A percentile compares a stretch with the other conserved stretches of the same genome.
phyloP scores from a whole-genome alignment of 495 filamentous ascomycete genomes.

The Aspergillus wentii region DNA sequence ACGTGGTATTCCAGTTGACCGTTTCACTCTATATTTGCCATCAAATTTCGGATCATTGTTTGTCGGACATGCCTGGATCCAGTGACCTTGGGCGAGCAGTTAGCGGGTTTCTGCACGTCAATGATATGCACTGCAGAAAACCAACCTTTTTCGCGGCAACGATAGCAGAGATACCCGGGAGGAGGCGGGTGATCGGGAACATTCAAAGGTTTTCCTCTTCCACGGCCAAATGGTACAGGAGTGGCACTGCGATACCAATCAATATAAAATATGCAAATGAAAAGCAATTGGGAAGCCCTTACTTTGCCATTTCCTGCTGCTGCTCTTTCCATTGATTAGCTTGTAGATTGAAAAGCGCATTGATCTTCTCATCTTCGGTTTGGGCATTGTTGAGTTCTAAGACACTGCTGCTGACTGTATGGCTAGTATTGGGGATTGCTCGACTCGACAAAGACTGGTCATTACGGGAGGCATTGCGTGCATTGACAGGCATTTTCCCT shows the following conservation, averaged over 20 bases:
- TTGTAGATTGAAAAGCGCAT: conserved; percentile 79
- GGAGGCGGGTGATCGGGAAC: conserved; percentile 88
- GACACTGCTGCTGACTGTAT: conserved; percentile 48
- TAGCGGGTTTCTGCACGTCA: conserved; percentile 1
- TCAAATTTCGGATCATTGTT: conserved; percentile 97
- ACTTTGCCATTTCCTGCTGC: conserved; percentile 91
- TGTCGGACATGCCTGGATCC: conserved; percentile 95
- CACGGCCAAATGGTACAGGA: conserved; percentile 53
- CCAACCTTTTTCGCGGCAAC: conserved; percentile 88
- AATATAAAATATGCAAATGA: conserved; percentile 15
- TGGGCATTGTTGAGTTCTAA: conserved; percentile 63
- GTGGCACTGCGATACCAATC: conserved; percentile 48
- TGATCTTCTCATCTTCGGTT: conserved; percentile 87
- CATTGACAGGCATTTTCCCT: conserved; percentile 90
- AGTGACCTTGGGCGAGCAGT: conserved; percentile 57
- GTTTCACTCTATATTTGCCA: conserved; percentile 82
- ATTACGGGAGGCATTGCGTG: conserved; percentile 72
- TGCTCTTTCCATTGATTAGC: conserved; percentile 83
- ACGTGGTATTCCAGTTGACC: conserved; percentile 91
- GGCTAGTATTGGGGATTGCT: conserved; percentile 28
- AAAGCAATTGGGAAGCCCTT: conserved; percentile 42
- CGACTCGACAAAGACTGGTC: conserved; percentile 54
- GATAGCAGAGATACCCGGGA: conserved; percentile 90
- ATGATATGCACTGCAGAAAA: conserved; percentile 1
- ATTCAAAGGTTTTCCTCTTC: conserved; percentile 60